Conservation (phyloP, 352 stramenopile genomes). For the Phytopythium sindhum region DNA sequence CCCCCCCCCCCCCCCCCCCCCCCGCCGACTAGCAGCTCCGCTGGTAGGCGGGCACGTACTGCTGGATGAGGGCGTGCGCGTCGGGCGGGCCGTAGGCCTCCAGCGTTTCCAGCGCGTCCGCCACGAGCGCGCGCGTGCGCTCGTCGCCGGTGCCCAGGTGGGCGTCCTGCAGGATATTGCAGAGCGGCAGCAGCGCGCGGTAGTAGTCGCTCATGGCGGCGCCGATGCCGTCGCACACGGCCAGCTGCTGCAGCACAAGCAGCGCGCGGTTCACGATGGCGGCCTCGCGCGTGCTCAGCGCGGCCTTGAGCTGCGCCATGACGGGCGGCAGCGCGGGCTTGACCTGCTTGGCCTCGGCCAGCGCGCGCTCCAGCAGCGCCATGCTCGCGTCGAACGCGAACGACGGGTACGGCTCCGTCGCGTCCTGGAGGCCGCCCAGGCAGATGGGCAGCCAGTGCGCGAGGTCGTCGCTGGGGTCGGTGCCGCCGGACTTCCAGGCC, state of each 20-base stretch:
- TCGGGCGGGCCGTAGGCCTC: constrained; percentile 71
- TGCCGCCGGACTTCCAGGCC: constrained; percentile 44
- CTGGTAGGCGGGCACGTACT: constrained; percentile 73
- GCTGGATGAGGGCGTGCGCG: constrained; percentile 64
- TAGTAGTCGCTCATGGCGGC: constrained; percentile 66
- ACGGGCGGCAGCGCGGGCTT: constrained; percentile 47
- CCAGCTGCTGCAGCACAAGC: constrained; percentile 67
- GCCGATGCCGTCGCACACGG: constrained; percentile 67
- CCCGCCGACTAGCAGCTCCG: constrained; percentile 24
- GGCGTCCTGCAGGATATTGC: constrained; percentile 80
- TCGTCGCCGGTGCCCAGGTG: constrained; percentile 68
- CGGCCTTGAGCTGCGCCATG: constrained; percentile 63
- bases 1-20: no score
- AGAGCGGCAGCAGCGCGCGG: constrained; percentile 67
- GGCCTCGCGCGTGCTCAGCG: constrained; percentile 61
- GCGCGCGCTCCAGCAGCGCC: constrained; percentile 53
- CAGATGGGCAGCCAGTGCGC: constrained; percentile 71
- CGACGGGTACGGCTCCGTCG: constrained; percentile 63
- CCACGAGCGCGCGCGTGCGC: constrained; percentile 50
- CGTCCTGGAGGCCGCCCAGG: constrained; percentile 64
- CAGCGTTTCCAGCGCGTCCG: constrained; percentile 66
- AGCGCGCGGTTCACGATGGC: constrained; percentile 64
- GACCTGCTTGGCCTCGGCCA: constrained; percentile 37
- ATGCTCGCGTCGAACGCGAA: constrained; percentile 72
- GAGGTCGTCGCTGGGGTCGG: constrained; percentile 59